Evolutionary conservation across 2,329 filamentous ascomycete genomes (phyloP).

Genomic region (Zasmidium cellare): DNA sequence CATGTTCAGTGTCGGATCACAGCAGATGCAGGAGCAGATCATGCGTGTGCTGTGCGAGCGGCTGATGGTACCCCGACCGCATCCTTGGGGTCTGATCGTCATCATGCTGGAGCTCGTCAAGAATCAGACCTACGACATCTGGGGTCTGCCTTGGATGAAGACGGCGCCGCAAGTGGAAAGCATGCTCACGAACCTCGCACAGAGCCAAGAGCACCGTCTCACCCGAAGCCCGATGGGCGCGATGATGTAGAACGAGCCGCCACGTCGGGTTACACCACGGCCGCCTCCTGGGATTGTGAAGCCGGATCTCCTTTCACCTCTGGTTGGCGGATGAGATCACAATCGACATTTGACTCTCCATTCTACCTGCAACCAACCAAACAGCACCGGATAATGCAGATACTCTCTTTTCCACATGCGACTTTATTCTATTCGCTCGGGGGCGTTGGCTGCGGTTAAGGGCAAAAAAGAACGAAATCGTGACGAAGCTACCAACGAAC

Average conservation of each 20-base stretch:
- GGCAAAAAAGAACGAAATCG: background rate
- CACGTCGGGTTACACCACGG: too few species aligned
- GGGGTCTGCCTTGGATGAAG: conserved; percentile 90
- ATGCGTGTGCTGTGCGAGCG: conserved; percentile 86
- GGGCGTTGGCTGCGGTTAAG: background rate
- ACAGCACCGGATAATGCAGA: background rate
- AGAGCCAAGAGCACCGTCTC: conserved; percentile 24
- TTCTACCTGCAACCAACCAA: too few species aligned
- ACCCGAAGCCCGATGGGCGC: conserved; percentile 12
- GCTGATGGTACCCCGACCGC: conserved; percentile 82
- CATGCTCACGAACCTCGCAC: conserved; percentile 34
- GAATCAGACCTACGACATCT: conserved; percentile 88
- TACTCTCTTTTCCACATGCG: background rate
- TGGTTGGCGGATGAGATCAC: background rate
- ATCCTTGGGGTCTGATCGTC: conserved; percentile 92
- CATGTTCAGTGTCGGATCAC: conserved; percentile 65
- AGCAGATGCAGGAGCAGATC: conserved; percentile 88
- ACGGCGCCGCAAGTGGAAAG: conserved; percentile 73
- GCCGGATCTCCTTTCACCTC: background rate
- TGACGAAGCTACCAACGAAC: too few species aligned
- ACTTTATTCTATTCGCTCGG: background rate
- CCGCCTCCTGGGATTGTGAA: too few species aligned
- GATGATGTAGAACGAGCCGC: background rate
- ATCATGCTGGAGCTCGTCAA: conserved; percentile 87
- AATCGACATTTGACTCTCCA: too few species aligned